These are phyloP conservation scores for Suillus occidentalis DNA, from an alignment of 768 basidiomycete genomes.

Conservation along the genomic window DNA sequence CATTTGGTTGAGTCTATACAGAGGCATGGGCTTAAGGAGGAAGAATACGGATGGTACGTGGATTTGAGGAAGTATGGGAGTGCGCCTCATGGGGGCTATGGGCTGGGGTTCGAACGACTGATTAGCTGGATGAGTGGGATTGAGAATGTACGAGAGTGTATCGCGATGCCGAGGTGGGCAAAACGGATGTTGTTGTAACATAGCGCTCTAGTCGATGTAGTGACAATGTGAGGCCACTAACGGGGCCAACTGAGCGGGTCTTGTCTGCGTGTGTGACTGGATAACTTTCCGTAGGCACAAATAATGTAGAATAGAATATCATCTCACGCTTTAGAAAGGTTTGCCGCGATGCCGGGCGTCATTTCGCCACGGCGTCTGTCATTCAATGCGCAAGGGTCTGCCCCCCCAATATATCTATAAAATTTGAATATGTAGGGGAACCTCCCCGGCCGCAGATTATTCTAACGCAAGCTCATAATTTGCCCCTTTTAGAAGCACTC, in stretches of 20 bases:
- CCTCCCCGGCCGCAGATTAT: no score
- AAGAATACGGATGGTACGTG: conserved; percentile 67
- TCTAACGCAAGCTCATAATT: no score
- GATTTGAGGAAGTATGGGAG: conserved; percentile 84
- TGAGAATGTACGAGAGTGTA: conserved; percentile 90
- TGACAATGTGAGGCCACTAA: background rate
- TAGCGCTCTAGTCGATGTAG: background rate
- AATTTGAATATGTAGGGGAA: no score
- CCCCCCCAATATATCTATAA: no score
- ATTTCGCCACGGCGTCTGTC: no score
- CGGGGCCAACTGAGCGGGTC: background rate
- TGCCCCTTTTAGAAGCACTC: no score
- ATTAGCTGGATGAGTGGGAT: conserved; percentile 85
- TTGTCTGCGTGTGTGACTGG: no score
- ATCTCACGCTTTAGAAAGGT: no score
- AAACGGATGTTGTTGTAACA: conserved; percentile 69
- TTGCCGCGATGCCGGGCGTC: no score
- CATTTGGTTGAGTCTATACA: conserved; percentile 53
- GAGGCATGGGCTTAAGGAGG: conserved; percentile 38
- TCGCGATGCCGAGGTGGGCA: conserved; percentile 89
- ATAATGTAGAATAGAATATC: no score
- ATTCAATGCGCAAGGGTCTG: no score
- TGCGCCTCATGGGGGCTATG: conserved; percentile 93
- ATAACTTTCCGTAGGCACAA: no score
- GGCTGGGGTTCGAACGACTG: conserved; percentile 92